A percentile compares a stretch with the other conserved stretches of the same genome.
Conservation (phyloP, 2,329 filamentous ascomycete species). For the Colletotrichum agaves region DNA sequence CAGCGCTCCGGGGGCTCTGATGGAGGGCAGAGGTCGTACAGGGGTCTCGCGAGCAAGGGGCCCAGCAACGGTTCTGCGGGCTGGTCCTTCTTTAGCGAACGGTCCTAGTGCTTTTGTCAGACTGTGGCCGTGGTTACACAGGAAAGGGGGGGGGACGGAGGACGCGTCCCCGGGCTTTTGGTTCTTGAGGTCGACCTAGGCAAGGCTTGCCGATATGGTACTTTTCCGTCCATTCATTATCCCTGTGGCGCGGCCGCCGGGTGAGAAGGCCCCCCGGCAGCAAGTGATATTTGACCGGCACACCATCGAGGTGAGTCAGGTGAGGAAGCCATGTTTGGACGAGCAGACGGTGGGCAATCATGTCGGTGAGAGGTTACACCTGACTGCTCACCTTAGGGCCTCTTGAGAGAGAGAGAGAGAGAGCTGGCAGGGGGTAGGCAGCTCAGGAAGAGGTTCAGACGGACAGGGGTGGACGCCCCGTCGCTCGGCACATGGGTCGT, state of each 20-base stretch:
- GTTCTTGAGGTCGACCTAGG: background rate
- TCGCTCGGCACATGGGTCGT: slow-evolving; percentile 26
- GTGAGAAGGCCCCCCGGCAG: background rate
- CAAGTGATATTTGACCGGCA: background rate
- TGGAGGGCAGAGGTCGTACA: slow-evolving; percentile 35
- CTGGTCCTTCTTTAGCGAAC: slow-evolving; percentile 32
- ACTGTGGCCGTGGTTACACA: slow-evolving; percentile 15
- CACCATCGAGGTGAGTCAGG: background rate
- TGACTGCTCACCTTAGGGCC: slow-evolving; percentile 35
- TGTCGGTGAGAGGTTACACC: slow-evolving; percentile 36
- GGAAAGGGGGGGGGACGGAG: background rate
- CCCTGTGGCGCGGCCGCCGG: background rate
- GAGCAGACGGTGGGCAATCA: slow-evolving; percentile 4
- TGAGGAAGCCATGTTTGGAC: slow-evolving; percentile 5
- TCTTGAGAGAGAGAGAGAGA: too few relatives aligned
- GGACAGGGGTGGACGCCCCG: background rate
- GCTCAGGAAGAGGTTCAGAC: background rate
- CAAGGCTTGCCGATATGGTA: slow-evolving; percentile 10
- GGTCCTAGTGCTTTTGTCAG: slow-evolving; percentile 33
- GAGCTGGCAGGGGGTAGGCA: slow-evolving; percentile 4
- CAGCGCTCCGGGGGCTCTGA: slow-evolving; percentile 15
- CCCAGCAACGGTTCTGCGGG: slow-evolving; percentile 10
- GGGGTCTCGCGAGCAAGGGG: slow-evolving; percentile 31
- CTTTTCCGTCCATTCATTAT: background rate
- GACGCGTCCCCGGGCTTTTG: too few relatives aligned